Conservation (phyloP, 257 asterid species). For the Solanum lycopersicoides region DNA sequence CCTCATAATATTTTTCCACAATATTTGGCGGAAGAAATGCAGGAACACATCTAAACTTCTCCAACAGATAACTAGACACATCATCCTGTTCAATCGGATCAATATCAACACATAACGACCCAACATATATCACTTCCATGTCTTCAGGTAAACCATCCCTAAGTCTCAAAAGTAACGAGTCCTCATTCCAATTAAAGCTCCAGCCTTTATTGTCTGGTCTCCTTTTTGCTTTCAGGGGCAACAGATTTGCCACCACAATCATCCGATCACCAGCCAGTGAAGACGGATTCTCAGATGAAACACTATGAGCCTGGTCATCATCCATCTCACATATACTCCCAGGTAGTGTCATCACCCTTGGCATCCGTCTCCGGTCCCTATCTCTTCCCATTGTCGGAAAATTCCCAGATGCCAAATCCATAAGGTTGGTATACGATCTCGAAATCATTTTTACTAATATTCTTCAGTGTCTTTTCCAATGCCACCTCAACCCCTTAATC, state of each 20-base stretch:
- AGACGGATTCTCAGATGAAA: slow-evolving; percentile 66
- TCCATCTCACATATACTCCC: slow-evolving; percentile 64
- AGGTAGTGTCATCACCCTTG: slow-evolving; percentile 75
- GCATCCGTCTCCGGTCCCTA: slow-evolving; percentile 54
- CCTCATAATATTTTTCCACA: slow-evolving; percentile 54
- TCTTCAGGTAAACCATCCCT: slow-evolving; percentile 83
- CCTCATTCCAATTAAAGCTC: slow-evolving; percentile 82
- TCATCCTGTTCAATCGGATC: slow-evolving; percentile 81
- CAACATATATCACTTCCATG: slow-evolving; percentile 68
- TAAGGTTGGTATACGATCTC: slow-evolving; percentile 74
- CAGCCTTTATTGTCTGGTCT: slow-evolving; percentile 83
- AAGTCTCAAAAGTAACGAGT: slow-evolving; percentile 57
- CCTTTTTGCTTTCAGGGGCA: slow-evolving; percentile 75
- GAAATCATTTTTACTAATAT: slow-evolving; percentile 54
- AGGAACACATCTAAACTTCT: slow-evolving; percentile 60
- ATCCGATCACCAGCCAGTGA: slow-evolving; percentile 71
- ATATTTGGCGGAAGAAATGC: slow-evolving; percentile 58
- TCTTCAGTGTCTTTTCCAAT: slow-evolving; percentile 1
- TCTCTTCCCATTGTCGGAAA: slow-evolving; percentile 62
- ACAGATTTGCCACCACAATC: slow-evolving; percentile 66
- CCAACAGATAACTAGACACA: slow-evolving; percentile 50
- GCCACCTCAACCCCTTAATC: background rate
- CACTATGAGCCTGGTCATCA: slow-evolving; percentile 63
- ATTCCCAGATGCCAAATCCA: slow-evolving; percentile 82
- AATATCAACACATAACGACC: slow-evolving; percentile 57